These are phyloP conservation scores for Neolecta irregularis DNA, from an alignment of 1,139 yeast genomes.

Conservation along the genomic window DNA sequence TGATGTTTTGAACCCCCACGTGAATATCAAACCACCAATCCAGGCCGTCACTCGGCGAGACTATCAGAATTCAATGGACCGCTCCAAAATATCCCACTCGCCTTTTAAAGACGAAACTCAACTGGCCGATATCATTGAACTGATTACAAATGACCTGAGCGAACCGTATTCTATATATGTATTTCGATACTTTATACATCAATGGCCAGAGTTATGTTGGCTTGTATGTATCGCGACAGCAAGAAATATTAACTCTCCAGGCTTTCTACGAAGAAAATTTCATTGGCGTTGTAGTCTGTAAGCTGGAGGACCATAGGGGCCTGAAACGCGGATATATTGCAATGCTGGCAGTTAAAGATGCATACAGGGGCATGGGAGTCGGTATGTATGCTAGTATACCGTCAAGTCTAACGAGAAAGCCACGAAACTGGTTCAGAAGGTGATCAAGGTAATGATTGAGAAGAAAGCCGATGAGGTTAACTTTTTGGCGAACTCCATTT, in stretches of 20 bases:
- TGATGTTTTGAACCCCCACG: too few species aligned
- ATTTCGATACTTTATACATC: slow-evolving; percentile 49
- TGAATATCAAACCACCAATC: too few species aligned
- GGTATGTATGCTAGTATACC: slow-evolving; percentile 6
- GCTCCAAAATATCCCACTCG: background rate
- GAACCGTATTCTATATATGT: slow-evolving; percentile 65
- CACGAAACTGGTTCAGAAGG: slow-evolving; percentile 44
- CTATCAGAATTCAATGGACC: slow-evolving; percentile 5
- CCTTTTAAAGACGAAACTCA: slow-evolving; percentile 14
- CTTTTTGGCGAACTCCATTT: background rate
- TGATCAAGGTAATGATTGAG: slow-evolving; percentile 50
- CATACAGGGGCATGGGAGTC: slow-evolving; percentile 61
- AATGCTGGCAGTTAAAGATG: slow-evolving; percentile 73
- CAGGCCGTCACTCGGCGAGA: too few species aligned
- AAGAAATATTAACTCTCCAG: slow-evolving; percentile 16
- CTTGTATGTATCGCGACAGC: slow-evolving; percentile 20
- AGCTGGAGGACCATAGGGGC: slow-evolving; percentile 62
- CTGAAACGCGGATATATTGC: slow-evolving; percentile 86
- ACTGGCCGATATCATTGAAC: slow-evolving; percentile 18
- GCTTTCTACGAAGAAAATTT: slow-evolving; percentile 22
- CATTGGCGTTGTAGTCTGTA: slow-evolving; percentile 74
- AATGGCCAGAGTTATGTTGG: slow-evolving; percentile 51
- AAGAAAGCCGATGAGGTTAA: slow-evolving; percentile 51
- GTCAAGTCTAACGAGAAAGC: slow-evolving; percentile 27
- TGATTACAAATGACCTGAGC: slow-evolving; percentile 43